Percentiles rank a stretch among this genome's conserved stretches.
These are phyloP conservation scores for Syncephalastrum racemosum DNA, from an alignment of 371 early-diverging fungal genomes.

Conservation along the genomic window DNA sequence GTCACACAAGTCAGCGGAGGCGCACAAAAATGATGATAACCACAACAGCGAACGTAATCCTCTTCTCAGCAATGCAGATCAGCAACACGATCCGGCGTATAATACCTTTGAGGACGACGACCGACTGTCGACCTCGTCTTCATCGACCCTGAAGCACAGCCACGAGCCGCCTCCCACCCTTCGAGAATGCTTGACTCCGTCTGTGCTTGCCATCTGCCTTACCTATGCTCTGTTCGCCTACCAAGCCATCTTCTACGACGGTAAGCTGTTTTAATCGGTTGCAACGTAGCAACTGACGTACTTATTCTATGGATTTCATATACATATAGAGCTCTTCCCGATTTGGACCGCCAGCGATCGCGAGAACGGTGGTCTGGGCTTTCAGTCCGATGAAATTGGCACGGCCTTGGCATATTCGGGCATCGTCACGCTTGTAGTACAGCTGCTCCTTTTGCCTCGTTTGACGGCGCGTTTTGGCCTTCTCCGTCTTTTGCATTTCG, in stretches of 20 bases:
- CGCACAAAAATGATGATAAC: neutral
- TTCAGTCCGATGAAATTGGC: conserved; percentile 53
- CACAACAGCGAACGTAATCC: neutral
- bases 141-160: conserved; percentile 5
- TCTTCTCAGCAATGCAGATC: neutral
- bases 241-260: conserved; percentile 45
- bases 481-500: conserved; percentile 48
- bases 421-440: conserved; percentile 49
- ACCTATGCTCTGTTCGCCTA: conserved; percentile 37
- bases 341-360: conserved; percentile 20
- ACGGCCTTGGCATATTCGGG: conserved; percentile 54
- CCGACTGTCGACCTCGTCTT: neutral
- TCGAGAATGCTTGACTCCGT: conserved; percentile 38
- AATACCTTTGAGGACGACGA: conserved; percentile 4
- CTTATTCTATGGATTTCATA: neutral
- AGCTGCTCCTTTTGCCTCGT: conserved; percentile 49
- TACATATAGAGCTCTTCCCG: conserved; percentile 18
- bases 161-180: conserved; percentile 15
- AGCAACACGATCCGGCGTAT: neutral
- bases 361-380: conserved; percentile 57
- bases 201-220: conserved; percentile 35
- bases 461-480: conserved; percentile 49
- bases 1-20: neutral
- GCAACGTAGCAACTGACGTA: neutral
- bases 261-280: conserved; percentile 13